These are phyloP conservation scores for Botrytis cinerea DNA, from an alignment of 2,329 filamentous ascomycete species.

Conservation along the genomic window DNA sequence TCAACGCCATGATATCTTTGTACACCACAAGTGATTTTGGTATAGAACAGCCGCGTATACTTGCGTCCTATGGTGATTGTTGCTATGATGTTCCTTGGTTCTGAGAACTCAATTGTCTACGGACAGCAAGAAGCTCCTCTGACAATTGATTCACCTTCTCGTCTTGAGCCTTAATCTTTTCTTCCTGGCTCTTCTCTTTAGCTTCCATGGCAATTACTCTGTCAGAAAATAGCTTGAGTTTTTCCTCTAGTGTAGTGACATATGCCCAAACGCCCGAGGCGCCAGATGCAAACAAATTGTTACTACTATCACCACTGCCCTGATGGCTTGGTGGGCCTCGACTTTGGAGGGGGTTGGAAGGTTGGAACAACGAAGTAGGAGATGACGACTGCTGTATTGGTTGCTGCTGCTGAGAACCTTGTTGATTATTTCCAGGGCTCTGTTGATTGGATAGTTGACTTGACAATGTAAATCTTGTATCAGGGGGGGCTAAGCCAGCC, in stretches of 20 bases:
- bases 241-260: conserved; percentile 68
- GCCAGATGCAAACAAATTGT: conserved; percentile 65
- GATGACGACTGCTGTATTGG: conserved; percentile 31
- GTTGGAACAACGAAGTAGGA: conserved; percentile 42
- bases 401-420: conserved; percentile 32
- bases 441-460: conserved; percentile 38
- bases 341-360: conserved; percentile 48
- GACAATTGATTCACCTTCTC: conserved; percentile 38
- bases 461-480: conserved; percentile 40
- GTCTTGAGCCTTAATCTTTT: conserved; percentile 30
- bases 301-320: conserved; percentile 56
- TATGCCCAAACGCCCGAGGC: conserved; percentile 71
- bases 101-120: conserved; percentile 35
- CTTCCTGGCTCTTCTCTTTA: conserved; percentile 36
- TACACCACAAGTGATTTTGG: conserved; percentile 31
- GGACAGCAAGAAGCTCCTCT: conserved; percentile 37
- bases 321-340: conserved; percentile 31
- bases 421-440: conserved; percentile 29
- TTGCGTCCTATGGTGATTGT: conserved; percentile 33
- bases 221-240: conserved; percentile 51
- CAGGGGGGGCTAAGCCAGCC: conserved; percentile 40
- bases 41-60: conserved; percentile 37
- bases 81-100: conserved; percentile 35
- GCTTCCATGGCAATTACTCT: conserved; percentile 47
- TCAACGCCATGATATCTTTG: conserved; percentile 35